Base-by-base conservation (phyloP, 352 stramenopile genomes). In the Pythium dissimile region DNA sequence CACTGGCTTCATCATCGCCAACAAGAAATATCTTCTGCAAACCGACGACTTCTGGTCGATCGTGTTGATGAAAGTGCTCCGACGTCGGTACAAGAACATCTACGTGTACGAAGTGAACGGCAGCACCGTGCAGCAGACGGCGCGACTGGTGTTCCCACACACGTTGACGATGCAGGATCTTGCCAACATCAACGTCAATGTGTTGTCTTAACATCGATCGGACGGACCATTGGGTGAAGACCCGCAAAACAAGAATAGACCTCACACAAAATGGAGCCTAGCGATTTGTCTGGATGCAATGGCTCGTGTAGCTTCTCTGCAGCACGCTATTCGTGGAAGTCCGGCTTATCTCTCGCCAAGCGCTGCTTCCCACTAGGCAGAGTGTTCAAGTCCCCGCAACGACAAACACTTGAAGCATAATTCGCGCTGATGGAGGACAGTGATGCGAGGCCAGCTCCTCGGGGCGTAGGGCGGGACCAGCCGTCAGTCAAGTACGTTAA, bases 1-100 rank as follows among this genome's bases (percentile, higher is more conserved):
- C 61, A 80, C 70, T 31, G 77, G 77, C 1, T 87, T 73, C 45
- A 66, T 87, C 6, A 74, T 87, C 31, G 74, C 70, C n/a, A 80
- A 80, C 51, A 62, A 72, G 34, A 80, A 78, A 48, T 85, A 74
- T 24, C 50, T 82, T 20, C 66, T 85, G n/a, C 60, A 61, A 1
- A 77, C 72, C 0, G 59, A 72, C 43, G 72, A 85, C 52, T 62
- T 73, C 23, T 62, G 64, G 59, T 65, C 69, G 4, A 67, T 82
- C 11, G 46, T 75, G 34, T 48, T 79, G 30, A 81, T 83, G 68
- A 82, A 82, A 43, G 11, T 72, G 7, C 13, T 54, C 8, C 39
- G 54, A 2, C 28, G 21, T 5, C 64, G 61, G 20, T 67, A 56
- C 46, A 55, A 35, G 34, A 54, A 59, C 47, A 46, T 76, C 9